phyloP scores from a whole-genome alignment of 805 yeast species.

The Peterozyma xylosa region DNA sequence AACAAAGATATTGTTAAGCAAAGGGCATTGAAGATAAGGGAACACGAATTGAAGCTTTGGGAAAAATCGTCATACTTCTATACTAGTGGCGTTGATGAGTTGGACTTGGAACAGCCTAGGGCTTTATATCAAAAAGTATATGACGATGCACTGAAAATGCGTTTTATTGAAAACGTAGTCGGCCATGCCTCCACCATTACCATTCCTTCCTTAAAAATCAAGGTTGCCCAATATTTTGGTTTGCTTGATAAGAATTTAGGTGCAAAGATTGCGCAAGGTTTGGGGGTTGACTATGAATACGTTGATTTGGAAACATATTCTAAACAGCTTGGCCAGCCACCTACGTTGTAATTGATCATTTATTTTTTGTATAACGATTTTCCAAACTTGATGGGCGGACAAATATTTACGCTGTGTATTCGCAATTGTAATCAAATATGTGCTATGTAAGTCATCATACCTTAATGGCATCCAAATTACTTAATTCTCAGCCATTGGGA shows the following conservation, averaged over 20 bases:
- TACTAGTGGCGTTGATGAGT: slow-evolving; percentile 31
- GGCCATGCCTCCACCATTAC: slow-evolving; percentile 29
- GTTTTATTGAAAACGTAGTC: slow-evolving; percentile 28
- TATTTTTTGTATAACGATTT: too few species aligned
- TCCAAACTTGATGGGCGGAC: too few species aligned
- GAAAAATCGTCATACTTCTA: slow-evolving; percentile 26
- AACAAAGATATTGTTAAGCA: slow-evolving; percentile 21
- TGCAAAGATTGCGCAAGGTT: slow-evolving; percentile 29
- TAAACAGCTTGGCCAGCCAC: too few species aligned
- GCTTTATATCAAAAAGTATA: slow-evolving; percentile 31
- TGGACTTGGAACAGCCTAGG: slow-evolving; percentile 41
- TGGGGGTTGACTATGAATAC: slow-evolving; percentile 28
- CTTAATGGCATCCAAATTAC: too few species aligned
- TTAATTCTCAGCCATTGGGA: too few species aligned
- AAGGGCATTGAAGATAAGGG: slow-evolving; percentile 19
- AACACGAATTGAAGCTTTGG: slow-evolving; percentile 30
- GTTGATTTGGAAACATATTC: slow-evolving; percentile 25
- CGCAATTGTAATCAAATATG: too few species aligned
- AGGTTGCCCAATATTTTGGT: slow-evolving; percentile 34
- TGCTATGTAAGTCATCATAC: too few species aligned
- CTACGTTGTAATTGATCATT: too few species aligned
- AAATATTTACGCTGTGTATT: too few species aligned
- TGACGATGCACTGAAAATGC: slow-evolving; percentile 22
- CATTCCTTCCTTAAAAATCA: slow-evolving; percentile 22
- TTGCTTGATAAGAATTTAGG: slow-evolving; percentile 33